Base-by-base conservation (phyloP, 2,329 filamentous ascomycete species). In the Metarhizium humberi region DNA sequence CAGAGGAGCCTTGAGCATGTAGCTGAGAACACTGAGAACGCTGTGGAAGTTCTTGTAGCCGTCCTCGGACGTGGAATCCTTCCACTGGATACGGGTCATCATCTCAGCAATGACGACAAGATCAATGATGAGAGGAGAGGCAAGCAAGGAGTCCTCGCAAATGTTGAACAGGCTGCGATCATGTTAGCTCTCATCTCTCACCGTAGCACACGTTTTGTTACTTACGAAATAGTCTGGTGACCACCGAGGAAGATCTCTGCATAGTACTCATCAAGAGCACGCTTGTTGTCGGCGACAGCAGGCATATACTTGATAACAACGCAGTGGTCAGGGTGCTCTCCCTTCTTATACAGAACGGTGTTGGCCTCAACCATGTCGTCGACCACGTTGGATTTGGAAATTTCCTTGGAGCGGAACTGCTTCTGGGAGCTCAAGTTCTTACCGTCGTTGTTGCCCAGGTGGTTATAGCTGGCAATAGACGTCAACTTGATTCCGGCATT, bases 251-350 rank as follows among this genome's bases (percentile, higher is more conserved):
- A 99, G 75, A 99, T 97, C 80, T 99, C 92, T 55, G 91, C 94
- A 65, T 96, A 96, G 82, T 99, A 99, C 80, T 99, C 94, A 68
- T 99, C 94, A 54, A 99, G 81, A 54, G 94, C 94, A 69, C 94
- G 91, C 85, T 99, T 99, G 82, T 96, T 95, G 77, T 99, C 94
- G 59, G 94, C 94, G 51, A 99, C 94, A 60, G 92, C 90, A 40
- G 94, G 94, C 92, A 99, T 96, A 80, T 99, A 99, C 84, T 99
- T 99, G 85, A 99, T 99, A 64, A 99, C 94, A 57, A 99, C 94
- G 57, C 90, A 95, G 78, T 99, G 94, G 71, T 99, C 92, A 2
- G 94, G 94, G 73, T 97, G 92, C 77, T 99, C 94, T 64, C 86
- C 91, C 66, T 89, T 78, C 74, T 87, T 84, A 80, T 99, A 99